Evolutionary conservation across 2,329 filamentous ascomycete genomes (phyloP).

Genomic region (Dactylellina sp.): DNA sequence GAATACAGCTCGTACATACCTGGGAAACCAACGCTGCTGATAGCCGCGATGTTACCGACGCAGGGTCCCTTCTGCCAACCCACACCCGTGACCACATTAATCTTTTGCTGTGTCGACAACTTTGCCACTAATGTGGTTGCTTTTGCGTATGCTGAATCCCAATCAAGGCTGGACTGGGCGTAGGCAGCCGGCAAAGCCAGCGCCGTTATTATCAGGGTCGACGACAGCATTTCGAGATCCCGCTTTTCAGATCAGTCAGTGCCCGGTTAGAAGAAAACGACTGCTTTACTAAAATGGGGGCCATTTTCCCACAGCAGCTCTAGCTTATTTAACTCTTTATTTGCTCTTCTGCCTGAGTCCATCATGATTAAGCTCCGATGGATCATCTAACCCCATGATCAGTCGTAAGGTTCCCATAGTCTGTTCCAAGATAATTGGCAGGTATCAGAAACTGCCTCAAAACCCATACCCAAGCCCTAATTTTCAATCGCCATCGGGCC

Average conservation of each 20-base stretch:
- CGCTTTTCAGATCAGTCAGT: background rate
- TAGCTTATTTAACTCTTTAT: constrained; percentile 37
- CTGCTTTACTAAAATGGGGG: background rate
- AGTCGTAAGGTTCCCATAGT: constrained; percentile 19
- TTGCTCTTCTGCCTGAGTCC: background rate
- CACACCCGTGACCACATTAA: constrained; percentile 91
- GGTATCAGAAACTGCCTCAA: constrained; percentile 57
- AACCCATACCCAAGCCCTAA: constrained; percentile 31
- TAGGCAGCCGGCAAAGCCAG: constrained; percentile 37
- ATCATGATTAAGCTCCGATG: constrained; percentile 16
- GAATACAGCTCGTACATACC: constrained; percentile 12
- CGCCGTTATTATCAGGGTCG: constrained; percentile 29
- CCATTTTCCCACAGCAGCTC: background rate
- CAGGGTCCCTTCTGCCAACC: constrained; percentile 70
- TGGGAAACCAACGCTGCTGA: constrained; percentile 41
- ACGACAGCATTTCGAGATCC: constrained; percentile 38
- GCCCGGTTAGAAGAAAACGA: background rate
- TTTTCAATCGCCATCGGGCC: constrained; percentile 33
- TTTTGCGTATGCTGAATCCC: constrained; percentile 80
- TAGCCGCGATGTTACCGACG: constrained; percentile 53
- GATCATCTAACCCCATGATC: constrained; percentile 1
- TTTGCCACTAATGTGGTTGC: constrained; percentile 84
- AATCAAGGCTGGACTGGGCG: constrained; percentile 65
- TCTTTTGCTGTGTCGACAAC: constrained; percentile 86
- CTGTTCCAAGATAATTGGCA: constrained; percentile 54